A percentile compares a stretch with the other conserved stretches of the same genome.
Evolutionary conservation across 352 stramenopile genomes (phyloP).

Genomic region (Peronospora destructor): DNA sequence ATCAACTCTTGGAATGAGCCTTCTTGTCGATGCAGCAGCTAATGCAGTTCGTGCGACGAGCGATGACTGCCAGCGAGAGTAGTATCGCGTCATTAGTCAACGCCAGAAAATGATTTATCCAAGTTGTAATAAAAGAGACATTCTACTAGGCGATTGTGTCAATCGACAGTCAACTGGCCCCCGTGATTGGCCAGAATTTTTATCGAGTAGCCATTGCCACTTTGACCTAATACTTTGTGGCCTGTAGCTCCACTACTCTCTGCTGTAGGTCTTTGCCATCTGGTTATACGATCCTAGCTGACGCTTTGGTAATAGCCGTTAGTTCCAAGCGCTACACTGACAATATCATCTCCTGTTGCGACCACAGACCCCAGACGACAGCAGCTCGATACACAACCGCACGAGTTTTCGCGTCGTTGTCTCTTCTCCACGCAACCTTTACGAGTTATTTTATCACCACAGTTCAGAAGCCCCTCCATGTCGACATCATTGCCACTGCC

Average conservation of each 20-base stretch:
- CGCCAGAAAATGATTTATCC: too few species aligned
- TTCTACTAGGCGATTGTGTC: too few species aligned
- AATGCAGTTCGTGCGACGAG: too few species aligned
- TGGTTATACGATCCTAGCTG: slow-evolving; percentile 11
- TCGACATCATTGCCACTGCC: slow-evolving; percentile 64
- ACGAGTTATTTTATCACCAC: background rate
- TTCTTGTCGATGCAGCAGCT: too few species aligned
- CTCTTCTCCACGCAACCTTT: background rate
- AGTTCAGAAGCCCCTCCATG: slow-evolving; percentile 19
- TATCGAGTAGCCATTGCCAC: background rate
- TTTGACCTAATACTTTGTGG: too few species aligned
- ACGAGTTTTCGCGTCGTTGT: slow-evolving; percentile 19
- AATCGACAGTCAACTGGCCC: background rate
- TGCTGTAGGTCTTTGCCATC: background rate
- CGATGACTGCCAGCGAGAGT: too few species aligned
- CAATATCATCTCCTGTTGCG: slow-evolving; percentile 20
- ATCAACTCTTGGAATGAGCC: too few species aligned
- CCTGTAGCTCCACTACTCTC: too few species aligned
- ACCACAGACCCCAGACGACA: slow-evolving; percentile 15
- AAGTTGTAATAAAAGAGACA: too few species aligned
- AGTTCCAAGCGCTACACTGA: slow-evolving; percentile 14
- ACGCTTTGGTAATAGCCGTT: slow-evolving; percentile 8
- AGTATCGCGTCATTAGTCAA: too few species aligned
- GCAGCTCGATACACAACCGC: slow-evolving; percentile 5
- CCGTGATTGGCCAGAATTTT: slow-evolving; percentile 20